Conservation (phyloP, 371 early-diverging fungal species). For the Gilbertella persicaria region DNA sequence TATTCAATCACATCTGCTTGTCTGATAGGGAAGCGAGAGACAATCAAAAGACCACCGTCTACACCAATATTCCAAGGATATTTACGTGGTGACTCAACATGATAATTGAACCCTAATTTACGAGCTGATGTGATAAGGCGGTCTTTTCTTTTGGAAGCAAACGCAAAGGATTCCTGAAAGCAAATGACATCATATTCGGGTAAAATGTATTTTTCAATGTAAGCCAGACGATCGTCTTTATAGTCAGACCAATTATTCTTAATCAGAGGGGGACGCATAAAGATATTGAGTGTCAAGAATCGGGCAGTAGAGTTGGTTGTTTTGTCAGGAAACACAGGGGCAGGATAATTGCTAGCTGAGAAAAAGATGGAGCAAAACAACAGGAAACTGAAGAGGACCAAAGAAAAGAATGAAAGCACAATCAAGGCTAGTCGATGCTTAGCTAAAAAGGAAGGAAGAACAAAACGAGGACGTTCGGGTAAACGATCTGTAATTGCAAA, state of each 20-base stretch:
- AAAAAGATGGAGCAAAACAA: conserved; percentile 44
- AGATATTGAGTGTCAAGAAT: conserved; percentile 79
- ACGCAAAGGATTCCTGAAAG: conserved; percentile 85
- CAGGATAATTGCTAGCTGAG: conserved; percentile 29
- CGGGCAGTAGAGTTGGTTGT: conserved; percentile 45
- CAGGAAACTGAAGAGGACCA: conserved; percentile 35
- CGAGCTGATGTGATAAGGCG: conserved; percentile 64
- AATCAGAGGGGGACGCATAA: conserved; percentile 85
- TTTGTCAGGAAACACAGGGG: conserved; percentile 37
- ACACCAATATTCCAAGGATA: conserved; percentile 64
- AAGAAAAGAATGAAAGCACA: conserved; percentile 28
- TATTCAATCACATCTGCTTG: conserved; percentile 59
- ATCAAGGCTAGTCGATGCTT: conserved; percentile 30
- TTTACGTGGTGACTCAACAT: conserved; percentile 61
- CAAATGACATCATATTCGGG: conserved; percentile 76
- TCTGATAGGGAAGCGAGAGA: conserved; percentile 75
- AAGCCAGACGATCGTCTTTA: conserved; percentile 73
- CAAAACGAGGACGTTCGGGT: conserved; percentile 25
- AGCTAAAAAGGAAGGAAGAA: conserved; percentile 32
- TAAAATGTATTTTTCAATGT: conserved; percentile 65
- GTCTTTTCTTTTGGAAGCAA: conserved; percentile 62
- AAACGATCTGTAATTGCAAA: conserved; percentile 13
- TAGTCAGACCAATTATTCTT: conserved; percentile 77
- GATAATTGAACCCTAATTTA: conserved; percentile 64
- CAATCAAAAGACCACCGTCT: conserved; percentile 82